phyloP scores from a whole-genome alignment of 2,329 filamentous ascomycete species.

The Colletotrichum incanum region DNA sequence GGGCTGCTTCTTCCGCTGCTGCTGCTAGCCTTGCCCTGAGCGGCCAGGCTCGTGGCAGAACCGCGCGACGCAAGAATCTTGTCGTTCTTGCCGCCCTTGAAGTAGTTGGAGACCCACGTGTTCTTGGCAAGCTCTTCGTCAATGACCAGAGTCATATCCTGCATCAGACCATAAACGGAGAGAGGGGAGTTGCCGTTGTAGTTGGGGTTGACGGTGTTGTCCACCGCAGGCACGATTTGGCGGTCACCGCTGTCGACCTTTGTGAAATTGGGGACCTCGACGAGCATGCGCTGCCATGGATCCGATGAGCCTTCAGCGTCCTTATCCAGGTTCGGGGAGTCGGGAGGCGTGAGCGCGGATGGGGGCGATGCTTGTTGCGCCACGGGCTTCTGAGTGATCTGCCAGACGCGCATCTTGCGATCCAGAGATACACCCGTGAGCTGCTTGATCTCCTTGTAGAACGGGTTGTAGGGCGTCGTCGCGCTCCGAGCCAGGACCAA shows the following conservation, averaged over 20 bases:
- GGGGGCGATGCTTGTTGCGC: slow-evolving; percentile 55
- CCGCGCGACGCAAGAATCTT: slow-evolving; percentile 56
- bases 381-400: slow-evolving; percentile 64
- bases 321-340: slow-evolving; percentile 55
- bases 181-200: slow-evolving; percentile 84
- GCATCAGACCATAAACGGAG: slow-evolving; percentile 76
- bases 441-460: slow-evolving; percentile 81
- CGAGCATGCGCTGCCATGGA: slow-evolving; percentile 59
- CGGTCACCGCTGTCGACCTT: slow-evolving; percentile 45
- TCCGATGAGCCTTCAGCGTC: slow-evolving; percentile 47
- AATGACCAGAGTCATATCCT: slow-evolving; percentile 83
- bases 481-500: slow-evolving; percentile 80
- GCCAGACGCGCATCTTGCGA: slow-evolving; percentile 85
- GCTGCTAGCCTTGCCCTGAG: slow-evolving; percentile 55
- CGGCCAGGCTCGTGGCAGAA: slow-evolving; percentile 51
- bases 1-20: slow-evolving; percentile 81
- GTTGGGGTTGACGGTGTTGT: slow-evolving; percentile 80
- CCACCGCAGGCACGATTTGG: slow-evolving; percentile 55
- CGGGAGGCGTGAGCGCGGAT: slow-evolving; percentile 58
- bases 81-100: slow-evolving; percentile 48
- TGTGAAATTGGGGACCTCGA: slow-evolving; percentile 70
- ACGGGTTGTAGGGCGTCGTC: slow-evolving; percentile 79
- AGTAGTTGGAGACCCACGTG: slow-evolving; percentile 69
- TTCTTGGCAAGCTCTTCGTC: slow-evolving; percentile 81
- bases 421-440: slow-evolving; percentile 76